phyloP scores from a whole-genome alignment of 2,329 filamentous ascomycete species.

The Bipolaris cookei region DNA sequence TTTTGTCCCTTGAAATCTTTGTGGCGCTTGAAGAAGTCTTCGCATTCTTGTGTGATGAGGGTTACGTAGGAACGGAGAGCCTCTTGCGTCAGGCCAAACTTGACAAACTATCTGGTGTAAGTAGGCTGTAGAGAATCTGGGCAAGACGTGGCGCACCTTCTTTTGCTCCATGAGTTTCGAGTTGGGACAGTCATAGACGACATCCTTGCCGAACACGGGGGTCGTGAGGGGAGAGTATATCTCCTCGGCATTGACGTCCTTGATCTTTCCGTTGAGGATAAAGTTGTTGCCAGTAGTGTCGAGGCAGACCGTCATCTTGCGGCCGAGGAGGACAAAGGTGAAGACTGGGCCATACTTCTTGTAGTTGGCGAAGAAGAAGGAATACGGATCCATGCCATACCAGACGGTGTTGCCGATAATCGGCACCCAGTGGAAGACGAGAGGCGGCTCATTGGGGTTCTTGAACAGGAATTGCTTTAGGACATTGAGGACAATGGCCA shows the following conservation, averaged over 20 bases:
- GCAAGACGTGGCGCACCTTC: slow-evolving; percentile 64
- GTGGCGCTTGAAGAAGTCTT: slow-evolving; percentile 72
- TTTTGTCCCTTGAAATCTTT: slow-evolving; percentile 70
- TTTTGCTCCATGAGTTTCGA: slow-evolving; percentile 96
- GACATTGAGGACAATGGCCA: slow-evolving; percentile 77
- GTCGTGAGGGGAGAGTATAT: slow-evolving; percentile 80
- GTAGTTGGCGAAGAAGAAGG: slow-evolving; percentile 77
- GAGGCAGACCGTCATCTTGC: slow-evolving; percentile 85
- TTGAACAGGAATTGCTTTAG: slow-evolving; percentile 78
- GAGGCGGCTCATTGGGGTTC: slow-evolving; percentile 71
- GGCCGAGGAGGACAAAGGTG: slow-evolving; percentile 85
- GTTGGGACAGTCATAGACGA: slow-evolving; percentile 91
- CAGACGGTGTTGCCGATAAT: slow-evolving; percentile 88
- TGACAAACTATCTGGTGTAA: slow-evolving; percentile 68
- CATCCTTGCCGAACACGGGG: slow-evolving; percentile 79
- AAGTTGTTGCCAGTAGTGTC: slow-evolving; percentile 87
- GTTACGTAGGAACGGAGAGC: slow-evolving; percentile 78
- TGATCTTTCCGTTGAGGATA: slow-evolving; percentile 87
- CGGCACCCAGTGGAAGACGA: slow-evolving; percentile 70
- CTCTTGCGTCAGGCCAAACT: slow-evolving; percentile 76
- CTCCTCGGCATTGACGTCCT: slow-evolving; percentile 88
- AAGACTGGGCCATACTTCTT: slow-evolving; percentile 90
- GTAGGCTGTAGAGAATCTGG: background rate
- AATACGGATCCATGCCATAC: slow-evolving; percentile 93
- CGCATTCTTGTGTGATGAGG: slow-evolving; percentile 77